Percentiles rank a stretch among this genome's conserved stretches.
Conservation (phyloP, 169 alveolate genomes). For the Cryptosporidium baileyi region DNA sequence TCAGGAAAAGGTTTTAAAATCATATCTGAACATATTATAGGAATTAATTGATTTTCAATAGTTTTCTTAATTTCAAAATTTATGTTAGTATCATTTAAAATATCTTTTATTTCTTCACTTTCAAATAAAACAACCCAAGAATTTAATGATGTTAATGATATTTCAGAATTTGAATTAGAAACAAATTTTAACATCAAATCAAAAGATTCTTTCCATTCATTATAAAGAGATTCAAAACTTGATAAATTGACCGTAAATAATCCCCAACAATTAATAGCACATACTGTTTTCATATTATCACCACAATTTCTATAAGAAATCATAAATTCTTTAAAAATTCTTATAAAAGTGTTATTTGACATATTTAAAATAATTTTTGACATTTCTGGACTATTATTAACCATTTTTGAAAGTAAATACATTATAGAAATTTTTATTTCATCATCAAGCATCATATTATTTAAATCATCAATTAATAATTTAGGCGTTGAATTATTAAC, state of each 20-base stretch:
- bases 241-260: background rate
- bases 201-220: conserved; percentile 22
- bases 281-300: background rate
- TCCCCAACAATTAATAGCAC: conserved; percentile 65
- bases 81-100: background rate
- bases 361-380: background rate
- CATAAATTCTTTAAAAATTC: conserved; percentile 22
- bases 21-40: background rate
- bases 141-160: conserved; percentile 31
- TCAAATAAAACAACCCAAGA: conserved; percentile 57
- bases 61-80: conserved; percentile 2
- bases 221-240: conserved; percentile 5
- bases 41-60: conserved; percentile 31
- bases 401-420: conserved; percentile 38
- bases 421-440: conserved; percentile 40
- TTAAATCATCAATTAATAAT: conserved; percentile 19
- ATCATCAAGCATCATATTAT: conserved; percentile 53
- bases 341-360: conserved; percentile 6
- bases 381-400: conserved; percentile 36
- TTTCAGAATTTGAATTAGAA: conserved; percentile 47
- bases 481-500: conserved; percentile 45
- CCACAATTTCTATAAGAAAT: background rate
- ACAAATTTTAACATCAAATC: background rate
- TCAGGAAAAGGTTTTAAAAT: conserved; percentile 48
- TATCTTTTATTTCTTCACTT: conserved; percentile 19